Evolutionary conservation across 106 monocot species (phyloP), one percentile per base, ranked within the genome.

Genomic region (Apostasia shenzhenica): DNA sequence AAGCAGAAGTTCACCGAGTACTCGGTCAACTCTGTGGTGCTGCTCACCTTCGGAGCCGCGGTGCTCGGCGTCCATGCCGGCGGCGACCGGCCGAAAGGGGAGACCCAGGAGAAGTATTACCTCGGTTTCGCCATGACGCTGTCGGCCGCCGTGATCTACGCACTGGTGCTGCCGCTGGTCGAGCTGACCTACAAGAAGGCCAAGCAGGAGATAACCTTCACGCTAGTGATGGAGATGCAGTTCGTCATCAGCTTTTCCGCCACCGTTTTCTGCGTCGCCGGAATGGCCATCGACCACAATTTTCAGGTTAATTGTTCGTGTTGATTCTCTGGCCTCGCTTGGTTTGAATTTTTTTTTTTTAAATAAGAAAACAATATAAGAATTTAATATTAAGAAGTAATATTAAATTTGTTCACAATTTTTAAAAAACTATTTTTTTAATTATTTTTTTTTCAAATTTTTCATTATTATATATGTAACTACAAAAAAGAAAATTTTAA

Each of bases 81-180:
- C 43, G 46, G 48, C 4, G 75, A 75, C 37, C 8, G 67, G 66
- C 75, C 75, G 48, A 48, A 39, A 40, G 67, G 75, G 57, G 75
- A 37, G 57, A 58, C 65, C 11, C 40, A 67, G 48, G 26, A 2
- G n/a, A 12, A 57, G 13, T 75, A 67, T 55, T 67, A 37, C 26
- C 6, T 57, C 41, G 75, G 76, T 0, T 76, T 76, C 12, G 41
- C 26, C 6, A 13, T 69, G 61, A 76, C 68, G 0, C 14, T 69
- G 0, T 68, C 12, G 0, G 49, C 76, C 4, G 70, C 70, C 3
- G 54, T 14, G 37, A 6, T 77, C 37, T 63, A 61, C 47, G 72
- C 48, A 6, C 26, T 72, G 2, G 9, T 72, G 39, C 26, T 61
- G 48, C 59, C 72, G 49, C 11, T 72, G 72, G n/a, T 61, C 10